A percentile compares a stretch with the other conserved stretches of the same genome.
These are phyloP conservation scores for Cercospora nicotianae DNA, from an alignment of 2,329 filamentous ascomycete species.

Conservation along the genomic window DNA sequence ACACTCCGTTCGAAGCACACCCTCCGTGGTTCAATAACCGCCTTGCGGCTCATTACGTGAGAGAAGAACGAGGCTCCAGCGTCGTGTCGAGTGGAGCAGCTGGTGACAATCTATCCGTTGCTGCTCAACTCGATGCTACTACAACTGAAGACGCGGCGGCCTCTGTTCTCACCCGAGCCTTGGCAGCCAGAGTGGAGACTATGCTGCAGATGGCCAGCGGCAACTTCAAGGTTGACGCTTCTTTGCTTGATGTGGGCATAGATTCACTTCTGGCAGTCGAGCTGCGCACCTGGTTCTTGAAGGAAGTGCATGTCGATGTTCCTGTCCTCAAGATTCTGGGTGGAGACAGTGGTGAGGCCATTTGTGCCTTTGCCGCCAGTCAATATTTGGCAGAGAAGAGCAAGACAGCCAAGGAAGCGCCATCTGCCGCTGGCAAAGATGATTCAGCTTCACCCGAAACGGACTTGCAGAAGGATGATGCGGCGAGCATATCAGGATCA, in stretches of 20 bases:
- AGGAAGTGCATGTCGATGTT: slow-evolving; percentile 48
- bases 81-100: slow-evolving; percentile 1
- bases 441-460: background rate
- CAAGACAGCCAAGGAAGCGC: slow-evolving; percentile 4
- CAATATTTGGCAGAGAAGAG: slow-evolving; percentile 22
- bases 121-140: slow-evolving; percentile 17
- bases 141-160: slow-evolving; percentile 17
- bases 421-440: background rate
- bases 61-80: slow-evolving; percentile 17
- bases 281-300: slow-evolving; percentile 52
- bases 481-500: slow-evolving; percentile 3
- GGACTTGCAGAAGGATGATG: background rate
- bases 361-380: slow-evolving; percentile 21
- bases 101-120: slow-evolving; percentile 14
- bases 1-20: slow-evolving; percentile 18
- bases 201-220: slow-evolving; percentile 24
- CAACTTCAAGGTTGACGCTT: slow-evolving; percentile 16
- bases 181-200: slow-evolving; percentile 21
- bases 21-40: slow-evolving; percentile 25
- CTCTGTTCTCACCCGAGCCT: slow-evolving; percentile 18
- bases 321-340: slow-evolving; percentile 48
- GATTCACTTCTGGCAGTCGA: slow-evolving; percentile 46
- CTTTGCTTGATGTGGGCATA: slow-evolving; percentile 38
- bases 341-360: slow-evolving; percentile 18
- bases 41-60: slow-evolving; percentile 22